phyloP scores from a whole-genome alignment of 768 basidiomycete species.

The Lenzites betulinus region DNA sequence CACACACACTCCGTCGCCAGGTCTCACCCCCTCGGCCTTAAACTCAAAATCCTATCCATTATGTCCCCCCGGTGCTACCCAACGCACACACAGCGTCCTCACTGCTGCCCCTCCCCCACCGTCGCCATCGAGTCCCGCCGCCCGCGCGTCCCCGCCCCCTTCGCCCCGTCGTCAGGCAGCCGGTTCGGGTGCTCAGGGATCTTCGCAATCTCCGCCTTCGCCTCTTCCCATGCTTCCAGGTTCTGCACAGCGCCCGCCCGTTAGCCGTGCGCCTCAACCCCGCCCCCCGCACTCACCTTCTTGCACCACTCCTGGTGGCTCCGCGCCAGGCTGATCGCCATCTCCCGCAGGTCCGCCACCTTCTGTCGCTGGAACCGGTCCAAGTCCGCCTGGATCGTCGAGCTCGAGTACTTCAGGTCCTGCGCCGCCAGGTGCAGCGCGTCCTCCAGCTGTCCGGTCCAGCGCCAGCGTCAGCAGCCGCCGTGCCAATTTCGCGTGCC shows the following conservation, averaged over 20 bases:
- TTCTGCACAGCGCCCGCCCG: slow-evolving; percentile 55
- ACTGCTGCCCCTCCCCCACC: slow-evolving; percentile 58
- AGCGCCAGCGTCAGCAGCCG: slow-evolving; percentile 2
- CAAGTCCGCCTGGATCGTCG: slow-evolving; percentile 95
- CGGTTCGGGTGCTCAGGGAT: slow-evolving; percentile 91
- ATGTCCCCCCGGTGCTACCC: too few species aligned
- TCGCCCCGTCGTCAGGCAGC: slow-evolving; percentile 43
- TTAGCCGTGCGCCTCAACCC: neutral
- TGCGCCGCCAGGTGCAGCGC: slow-evolving; percentile 90
- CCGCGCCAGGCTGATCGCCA: slow-evolving; percentile 87
- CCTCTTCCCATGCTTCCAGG: slow-evolving; percentile 96
- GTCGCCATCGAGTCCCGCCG: slow-evolving; percentile 72
- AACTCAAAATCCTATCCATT: neutral
- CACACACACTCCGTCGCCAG: neutral
- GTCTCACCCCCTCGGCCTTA: neutral
- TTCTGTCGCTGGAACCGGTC: slow-evolving; percentile 99
- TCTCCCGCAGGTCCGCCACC: slow-evolving; percentile 92
- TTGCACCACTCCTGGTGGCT: slow-evolving; percentile 97
- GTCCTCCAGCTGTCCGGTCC: slow-evolving; percentile 78
- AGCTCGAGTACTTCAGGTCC: slow-evolving; percentile 94
- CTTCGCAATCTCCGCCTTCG: slow-evolving; percentile 86
- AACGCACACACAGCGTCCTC: neutral
- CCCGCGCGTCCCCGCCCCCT: slow-evolving; percentile 39
- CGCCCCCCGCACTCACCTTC: slow-evolving; percentile 55
- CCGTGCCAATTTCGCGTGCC: neutral